Conservation (phyloP, 331 rosid species). For the Cydonia oblonga region DNA sequence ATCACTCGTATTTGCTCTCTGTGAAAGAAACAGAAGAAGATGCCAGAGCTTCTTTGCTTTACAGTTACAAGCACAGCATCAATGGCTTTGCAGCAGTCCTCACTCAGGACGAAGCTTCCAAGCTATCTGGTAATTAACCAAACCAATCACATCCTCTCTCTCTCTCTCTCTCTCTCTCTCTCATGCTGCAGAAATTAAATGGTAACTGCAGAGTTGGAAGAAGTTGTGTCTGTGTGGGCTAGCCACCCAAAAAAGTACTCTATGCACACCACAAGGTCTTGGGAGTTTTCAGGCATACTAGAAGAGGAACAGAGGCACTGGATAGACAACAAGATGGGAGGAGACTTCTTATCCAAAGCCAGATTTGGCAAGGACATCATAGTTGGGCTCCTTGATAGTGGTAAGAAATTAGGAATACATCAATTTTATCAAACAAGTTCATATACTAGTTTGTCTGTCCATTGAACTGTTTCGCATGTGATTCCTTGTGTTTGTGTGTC, state of each 20-base stretch:
- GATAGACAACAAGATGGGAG: background rate
- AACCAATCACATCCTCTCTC: too few relatives aligned
- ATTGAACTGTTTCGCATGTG: slow-evolving; percentile 22
- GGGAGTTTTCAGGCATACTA: slow-evolving; percentile 63
- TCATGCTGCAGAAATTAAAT: background rate
- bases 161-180: too few relatives aligned
- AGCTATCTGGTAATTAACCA: slow-evolving; percentile 47
- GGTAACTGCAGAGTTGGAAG: slow-evolving; percentile 44
- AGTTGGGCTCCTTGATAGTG: slow-evolving; percentile 72
- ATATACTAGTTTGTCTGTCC: background rate
- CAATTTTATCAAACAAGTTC: background rate
- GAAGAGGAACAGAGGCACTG: slow-evolving; percentile 16
- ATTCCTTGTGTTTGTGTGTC: background rate
- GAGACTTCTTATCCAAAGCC: slow-evolving; percentile 48
- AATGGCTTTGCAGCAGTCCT: slow-evolving; percentile 94
- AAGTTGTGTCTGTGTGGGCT: slow-evolving; percentile 40
- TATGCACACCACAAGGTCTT: slow-evolving; percentile 88
- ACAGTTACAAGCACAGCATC: slow-evolving; percentile 72
- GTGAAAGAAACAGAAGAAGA: slow-evolving; percentile 55
- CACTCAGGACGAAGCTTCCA: slow-evolving; percentile 47
- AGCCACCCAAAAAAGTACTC: slow-evolving; percentile 43
- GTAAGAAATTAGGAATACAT: slow-evolving; percentile 25
- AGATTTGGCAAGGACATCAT: slow-evolving; percentile 54
- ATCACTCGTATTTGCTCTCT: slow-evolving; percentile 48
- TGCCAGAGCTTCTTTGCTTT: slow-evolving; percentile 54